Percentiles rank a stretch among this genome's conserved stretches.
Evolutionary conservation across 768 basidiomycete genomes (phyloP).

Genomic region (Tylopilus felleus): DNA sequence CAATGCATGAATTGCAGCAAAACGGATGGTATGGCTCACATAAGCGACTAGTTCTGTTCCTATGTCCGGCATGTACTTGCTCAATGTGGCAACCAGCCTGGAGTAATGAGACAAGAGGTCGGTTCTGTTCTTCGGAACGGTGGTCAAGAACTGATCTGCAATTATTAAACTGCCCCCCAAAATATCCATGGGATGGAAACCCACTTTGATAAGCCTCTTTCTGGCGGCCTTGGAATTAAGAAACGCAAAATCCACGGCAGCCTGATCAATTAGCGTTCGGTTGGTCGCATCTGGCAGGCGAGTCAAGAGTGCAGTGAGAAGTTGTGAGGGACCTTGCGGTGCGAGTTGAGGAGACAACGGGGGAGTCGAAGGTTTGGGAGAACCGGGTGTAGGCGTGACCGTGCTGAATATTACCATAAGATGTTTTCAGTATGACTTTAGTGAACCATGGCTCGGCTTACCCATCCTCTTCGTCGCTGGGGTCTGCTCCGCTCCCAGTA

Average conservation of each 20-base stretch:
- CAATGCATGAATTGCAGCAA: not conserved
- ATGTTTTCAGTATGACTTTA: conserved; percentile 6
- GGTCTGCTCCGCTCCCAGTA: conserved; percentile 5
- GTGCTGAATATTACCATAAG: conserved; percentile 41
- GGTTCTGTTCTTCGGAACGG: conserved; percentile 81
- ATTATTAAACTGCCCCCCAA: conserved; percentile 6
- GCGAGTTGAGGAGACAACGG: conserved; percentile 67
- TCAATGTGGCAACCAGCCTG: conserved; percentile 82
- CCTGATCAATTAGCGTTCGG: conserved; percentile 84
- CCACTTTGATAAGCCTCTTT: conserved; percentile 84
- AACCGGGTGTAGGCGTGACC: conserved; percentile 64
- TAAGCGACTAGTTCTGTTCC: conserved; percentile 76
- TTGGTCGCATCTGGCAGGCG: conserved; percentile 95
- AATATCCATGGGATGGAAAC: conserved; percentile 1
- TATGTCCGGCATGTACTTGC: conserved; percentile 91
- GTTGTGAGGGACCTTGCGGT: conserved; percentile 88
- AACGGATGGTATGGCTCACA: conserved; percentile 45
- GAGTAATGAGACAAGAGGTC: conserved; percentile 95
- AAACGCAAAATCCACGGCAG: conserved; percentile 93
- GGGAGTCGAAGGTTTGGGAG: conserved; percentile 60
- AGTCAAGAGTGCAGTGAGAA: conserved; percentile 85
- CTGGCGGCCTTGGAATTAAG: conserved; percentile 95
- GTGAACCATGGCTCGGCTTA: conserved; percentile 10
- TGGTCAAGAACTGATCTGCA: conserved; percentile 62
- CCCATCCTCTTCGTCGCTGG: conserved; percentile 31